Evolutionary conservation across 2,329 filamentous ascomycete species (phyloP).

Genomic region (Paraconiothyrium brasiliense): DNA sequence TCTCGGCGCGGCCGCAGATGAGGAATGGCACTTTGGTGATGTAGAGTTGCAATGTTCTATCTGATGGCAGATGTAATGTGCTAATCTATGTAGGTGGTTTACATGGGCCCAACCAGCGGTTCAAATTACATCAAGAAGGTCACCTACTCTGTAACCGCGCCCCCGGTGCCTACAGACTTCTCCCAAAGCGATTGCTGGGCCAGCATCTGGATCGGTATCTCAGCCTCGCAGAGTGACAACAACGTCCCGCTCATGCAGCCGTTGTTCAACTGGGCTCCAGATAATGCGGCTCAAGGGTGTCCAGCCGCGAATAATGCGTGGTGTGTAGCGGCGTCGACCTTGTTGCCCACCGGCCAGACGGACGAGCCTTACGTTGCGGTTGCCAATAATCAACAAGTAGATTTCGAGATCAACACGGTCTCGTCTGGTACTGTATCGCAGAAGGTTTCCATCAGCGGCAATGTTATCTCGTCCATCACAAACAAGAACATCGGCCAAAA

Average conservation of each 20-base stretch:
- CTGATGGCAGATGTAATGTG: too few species aligned
- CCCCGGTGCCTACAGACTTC: neutral
- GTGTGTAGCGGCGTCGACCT: neutral
- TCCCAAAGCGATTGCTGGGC: neutral
- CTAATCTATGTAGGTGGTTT: neutral
- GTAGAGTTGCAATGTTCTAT: too few species aligned
- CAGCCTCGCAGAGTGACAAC: neutral
- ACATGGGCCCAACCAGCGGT: neutral
- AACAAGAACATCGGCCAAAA: neutral
- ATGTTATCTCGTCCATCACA: neutral
- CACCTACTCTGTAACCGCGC: slow-evolving; percentile 1
- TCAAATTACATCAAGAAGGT: slow-evolving; percentile 4
- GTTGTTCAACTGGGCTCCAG: neutral
- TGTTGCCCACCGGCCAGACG: neutral
- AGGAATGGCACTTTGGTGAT: neutral
- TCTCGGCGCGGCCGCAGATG: neutral
- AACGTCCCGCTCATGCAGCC: slow-evolving; percentile 1
- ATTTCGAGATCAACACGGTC: neutral
- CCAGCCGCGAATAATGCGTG: neutral
- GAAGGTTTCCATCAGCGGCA: neutral
- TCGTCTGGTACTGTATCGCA: neutral
- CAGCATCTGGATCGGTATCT: slow-evolving; percentile 4
- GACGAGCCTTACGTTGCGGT: neutral
- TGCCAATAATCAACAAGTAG: neutral
- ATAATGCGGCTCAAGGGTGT: neutral